Conservation (phyloP, 768 basidiomycete species). For the Tylopilus cervinicoccineus region DNA sequence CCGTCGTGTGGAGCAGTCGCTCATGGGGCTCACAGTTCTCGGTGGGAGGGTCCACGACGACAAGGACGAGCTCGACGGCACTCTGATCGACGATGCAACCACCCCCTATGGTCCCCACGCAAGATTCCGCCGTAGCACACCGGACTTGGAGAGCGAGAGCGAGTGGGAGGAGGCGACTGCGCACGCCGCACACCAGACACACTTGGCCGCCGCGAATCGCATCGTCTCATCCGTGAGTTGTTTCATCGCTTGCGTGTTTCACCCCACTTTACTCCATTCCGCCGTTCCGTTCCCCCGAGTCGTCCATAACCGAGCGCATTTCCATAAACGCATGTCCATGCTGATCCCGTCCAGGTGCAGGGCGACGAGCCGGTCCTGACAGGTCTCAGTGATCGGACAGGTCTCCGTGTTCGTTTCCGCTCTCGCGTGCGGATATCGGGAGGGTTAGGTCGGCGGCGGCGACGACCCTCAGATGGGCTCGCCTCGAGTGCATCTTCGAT, state of each 20-base stretch:
- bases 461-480: constrained; percentile 20
- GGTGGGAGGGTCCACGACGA: constrained; percentile 2
- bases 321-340: too few species aligned
- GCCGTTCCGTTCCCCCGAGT: too few species aligned
- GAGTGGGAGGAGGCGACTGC: constrained; percentile 1
- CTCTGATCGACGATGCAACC: background rate
- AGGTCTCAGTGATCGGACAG: constrained; percentile 6
- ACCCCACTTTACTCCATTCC: background rate
- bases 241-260: background rate
- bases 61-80: constrained; percentile 5
- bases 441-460: constrained; percentile 51
- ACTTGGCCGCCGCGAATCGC: background rate
- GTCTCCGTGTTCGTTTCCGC: constrained; percentile 55
- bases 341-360: constrained; percentile 10
- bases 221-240: constrained; percentile 17
- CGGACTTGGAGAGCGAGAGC: constrained; percentile 13
- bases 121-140: background rate
- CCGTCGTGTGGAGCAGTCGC: background rate
- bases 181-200: background rate
- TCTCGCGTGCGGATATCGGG: constrained; percentile 77
- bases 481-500: constrained; percentile 35
- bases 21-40: constrained; percentile 12
- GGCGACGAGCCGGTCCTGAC: constrained; percentile 15
- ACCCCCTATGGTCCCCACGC: constrained; percentile 1
- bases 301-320: too few species aligned